Conservation (phyloP, 352 stramenopile species). For the Phytophthora hybrid region DNA sequence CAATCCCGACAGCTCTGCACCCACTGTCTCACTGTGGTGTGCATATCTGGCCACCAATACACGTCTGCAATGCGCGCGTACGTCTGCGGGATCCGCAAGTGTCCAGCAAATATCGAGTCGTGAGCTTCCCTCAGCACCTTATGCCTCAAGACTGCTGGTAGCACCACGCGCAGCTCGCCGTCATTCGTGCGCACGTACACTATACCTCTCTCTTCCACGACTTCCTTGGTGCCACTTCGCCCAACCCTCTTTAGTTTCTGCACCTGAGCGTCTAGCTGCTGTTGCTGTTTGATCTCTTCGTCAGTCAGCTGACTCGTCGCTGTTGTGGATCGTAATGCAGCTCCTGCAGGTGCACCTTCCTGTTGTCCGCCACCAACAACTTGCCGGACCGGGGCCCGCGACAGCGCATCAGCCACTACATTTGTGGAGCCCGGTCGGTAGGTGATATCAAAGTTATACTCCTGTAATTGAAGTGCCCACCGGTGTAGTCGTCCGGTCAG, state of each 20-base stretch:
- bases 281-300: too few species aligned
- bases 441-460: conserved; percentile 6
- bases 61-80: background rate
- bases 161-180: too few species aligned
- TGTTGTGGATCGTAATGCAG: too few species aligned
- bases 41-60: background rate
- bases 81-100: background rate
- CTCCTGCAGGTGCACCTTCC: too few species aligned
- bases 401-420: conserved; percentile 31
- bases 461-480: conserved; percentile 5
- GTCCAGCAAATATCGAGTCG: conserved; percentile 7
- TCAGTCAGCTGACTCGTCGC: too few species aligned
- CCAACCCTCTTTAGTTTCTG: too few species aligned
- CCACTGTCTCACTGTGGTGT: background rate
- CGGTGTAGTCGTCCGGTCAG: background rate
- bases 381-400: conserved; percentile 17
- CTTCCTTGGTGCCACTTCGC: too few species aligned
- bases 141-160: too few species aligned
- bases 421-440: conserved; percentile 22
- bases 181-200: too few species aligned
- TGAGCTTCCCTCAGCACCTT: background rate
- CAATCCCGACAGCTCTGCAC: conserved; percentile 6
- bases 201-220: too few species aligned
- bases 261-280: too few species aligned
- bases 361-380: too few species aligned